Conservation (phyloP, 1,284 basidiomycete species). For the Moesziomyces sp. region DNA sequence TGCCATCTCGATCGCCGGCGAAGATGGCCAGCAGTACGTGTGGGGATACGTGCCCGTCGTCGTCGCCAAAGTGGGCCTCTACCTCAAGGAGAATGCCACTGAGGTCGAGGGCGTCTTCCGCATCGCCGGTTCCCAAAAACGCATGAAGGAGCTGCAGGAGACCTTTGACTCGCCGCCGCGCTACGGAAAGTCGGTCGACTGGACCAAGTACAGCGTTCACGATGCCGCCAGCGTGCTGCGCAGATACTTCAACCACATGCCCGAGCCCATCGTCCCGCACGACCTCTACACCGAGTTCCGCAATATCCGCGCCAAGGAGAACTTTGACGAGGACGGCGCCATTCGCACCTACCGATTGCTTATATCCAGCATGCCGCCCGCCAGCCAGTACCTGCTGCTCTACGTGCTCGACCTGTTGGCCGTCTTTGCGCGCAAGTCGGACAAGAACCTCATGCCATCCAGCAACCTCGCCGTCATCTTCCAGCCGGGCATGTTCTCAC, state of each 20-base stretch:
- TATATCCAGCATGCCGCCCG: slow-evolving; percentile 83
- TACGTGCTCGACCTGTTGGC: slow-evolving; percentile 95
- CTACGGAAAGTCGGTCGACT: slow-evolving; percentile 92
- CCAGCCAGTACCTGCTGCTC: slow-evolving; percentile 91
- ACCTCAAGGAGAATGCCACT: slow-evolving; percentile 72
- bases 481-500: slow-evolving; percentile 74
- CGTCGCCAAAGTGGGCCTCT: slow-evolving; percentile 89
- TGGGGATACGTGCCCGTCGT: slow-evolving; percentile 90
- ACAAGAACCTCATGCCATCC: slow-evolving; percentile 95
- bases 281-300: slow-evolving; percentile 90
- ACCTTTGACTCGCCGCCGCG: slow-evolving; percentile 87
- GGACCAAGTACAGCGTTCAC: slow-evolving; percentile 90
- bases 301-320: slow-evolving; percentile 72
- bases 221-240: slow-evolving; percentile 96
- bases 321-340: slow-evolving; percentile 53
- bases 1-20: slow-evolving; percentile 89
- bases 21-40: slow-evolving; percentile 66
- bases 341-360: slow-evolving; percentile 77
- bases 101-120: slow-evolving; percentile 96
- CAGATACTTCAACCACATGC: slow-evolving; percentile 94
- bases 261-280: slow-evolving; percentile 89
- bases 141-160: slow-evolving; percentile 93
- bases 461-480: slow-evolving; percentile 72
- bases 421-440: slow-evolving; percentile 88
- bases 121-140: slow-evolving; percentile 78